A percentile compares a stretch with the other conserved stretches of the same genome.
phyloP scores from a whole-genome alignment of 2,329 filamentous ascomycete genomes.

The Pyricularia grisea region DNA sequence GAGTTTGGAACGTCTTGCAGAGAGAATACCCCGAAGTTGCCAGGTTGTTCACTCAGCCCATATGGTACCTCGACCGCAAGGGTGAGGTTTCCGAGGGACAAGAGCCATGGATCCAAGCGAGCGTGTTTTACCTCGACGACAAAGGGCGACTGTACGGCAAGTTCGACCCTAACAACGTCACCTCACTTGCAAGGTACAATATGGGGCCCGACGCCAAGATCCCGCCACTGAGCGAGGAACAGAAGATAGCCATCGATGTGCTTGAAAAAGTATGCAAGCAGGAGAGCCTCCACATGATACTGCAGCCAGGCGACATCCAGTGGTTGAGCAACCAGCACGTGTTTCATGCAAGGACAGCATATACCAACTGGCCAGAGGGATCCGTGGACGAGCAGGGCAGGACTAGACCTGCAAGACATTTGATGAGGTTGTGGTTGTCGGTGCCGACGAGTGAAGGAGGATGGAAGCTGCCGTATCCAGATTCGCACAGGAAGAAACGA shows the following conservation, averaged over 20 bases:
- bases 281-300: slow-evolving; percentile 71
- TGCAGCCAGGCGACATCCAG: slow-evolving; percentile 86
- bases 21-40: slow-evolving; percentile 68
- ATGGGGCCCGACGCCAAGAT: slow-evolving; percentile 59
- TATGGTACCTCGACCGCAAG: slow-evolving; percentile 92
- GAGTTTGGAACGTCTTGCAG: slow-evolving; percentile 75
- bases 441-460: slow-evolving; percentile 76
- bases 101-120: slow-evolving; percentile 62
- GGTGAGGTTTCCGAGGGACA: slow-evolving; percentile 69
- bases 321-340: slow-evolving; percentile 75
- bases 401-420: slow-evolving; percentile 61
- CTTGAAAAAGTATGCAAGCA: slow-evolving; percentile 69
- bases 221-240: slow-evolving; percentile 59
- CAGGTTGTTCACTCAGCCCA: slow-evolving; percentile 62
- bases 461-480: slow-evolving; percentile 76
- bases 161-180: slow-evolving; percentile 86
- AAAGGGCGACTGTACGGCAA: slow-evolving; percentile 67
- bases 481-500: slow-evolving; percentile 75
- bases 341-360: slow-evolving; percentile 72
- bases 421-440: slow-evolving; percentile 78
- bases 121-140: slow-evolving; percentile 70
- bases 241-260: slow-evolving; percentile 57
- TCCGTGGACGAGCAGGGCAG: slow-evolving; percentile 39
- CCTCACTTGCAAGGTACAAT: slow-evolving; percentile 59
- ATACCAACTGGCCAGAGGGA: slow-evolving; percentile 38